Percentiles rank a stretch among this genome's conserved stretches.
Evolutionary conservation across 306 rosid species (phyloP).

Genomic region (Rubus idaeus): DNA sequence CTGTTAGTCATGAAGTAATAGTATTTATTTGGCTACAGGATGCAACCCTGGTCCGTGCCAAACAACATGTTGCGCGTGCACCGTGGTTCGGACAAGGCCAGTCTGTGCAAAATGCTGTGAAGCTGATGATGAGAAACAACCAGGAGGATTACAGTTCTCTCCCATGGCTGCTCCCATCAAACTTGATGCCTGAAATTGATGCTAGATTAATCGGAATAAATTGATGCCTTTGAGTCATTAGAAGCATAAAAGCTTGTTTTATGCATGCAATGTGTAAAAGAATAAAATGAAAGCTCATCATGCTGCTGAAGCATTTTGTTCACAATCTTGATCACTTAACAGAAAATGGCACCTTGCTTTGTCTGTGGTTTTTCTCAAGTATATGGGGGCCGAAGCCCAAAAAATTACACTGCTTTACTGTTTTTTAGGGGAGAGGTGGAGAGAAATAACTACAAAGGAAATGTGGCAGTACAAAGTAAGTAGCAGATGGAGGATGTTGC

Average conservation of each 20-base stretch:
- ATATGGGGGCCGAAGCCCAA: background rate
- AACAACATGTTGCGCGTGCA: constrained; percentile 1
- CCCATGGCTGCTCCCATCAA: background rate
- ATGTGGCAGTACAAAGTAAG: background rate
- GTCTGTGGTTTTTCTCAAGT: background rate
- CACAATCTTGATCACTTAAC: background rate
- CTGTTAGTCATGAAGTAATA: background rate
- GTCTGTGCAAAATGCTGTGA: constrained; percentile 4
- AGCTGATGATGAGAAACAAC: background rate
- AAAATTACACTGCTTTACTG: background rate
- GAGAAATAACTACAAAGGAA: background rate
- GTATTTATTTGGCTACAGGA: background rate
- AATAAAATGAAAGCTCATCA: background rate
- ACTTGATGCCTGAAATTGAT: background rate
- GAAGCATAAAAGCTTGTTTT: background rate
- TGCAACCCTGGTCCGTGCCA: background rate
- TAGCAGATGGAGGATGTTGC: background rate
- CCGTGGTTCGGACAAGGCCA: background rate
- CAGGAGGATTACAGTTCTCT: background rate
- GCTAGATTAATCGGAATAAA: background rate
- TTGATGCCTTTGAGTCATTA: background rate
- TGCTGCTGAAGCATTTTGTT: constrained; percentile 4
- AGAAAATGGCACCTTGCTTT: background rate
- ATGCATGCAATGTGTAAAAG: background rate
- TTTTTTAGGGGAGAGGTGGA: background rate